Evolutionary conservation across 1,284 basidiomycete species (phyloP), one percentile per base, ranked within the genome.

Genomic region (Cutaneotrichosporon sp.): DNA sequence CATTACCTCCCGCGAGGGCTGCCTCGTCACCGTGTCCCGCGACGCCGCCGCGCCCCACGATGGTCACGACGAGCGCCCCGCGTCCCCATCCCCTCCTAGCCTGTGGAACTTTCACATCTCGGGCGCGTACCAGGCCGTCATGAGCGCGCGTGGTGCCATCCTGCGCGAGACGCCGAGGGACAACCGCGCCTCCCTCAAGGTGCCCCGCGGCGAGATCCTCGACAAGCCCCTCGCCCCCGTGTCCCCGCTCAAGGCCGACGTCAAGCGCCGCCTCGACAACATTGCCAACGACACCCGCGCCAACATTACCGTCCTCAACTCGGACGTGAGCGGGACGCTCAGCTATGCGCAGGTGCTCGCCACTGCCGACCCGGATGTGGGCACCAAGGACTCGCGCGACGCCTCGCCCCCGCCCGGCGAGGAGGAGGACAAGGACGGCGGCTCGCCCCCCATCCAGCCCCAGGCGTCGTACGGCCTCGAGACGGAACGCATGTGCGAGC

Each of bases 51-150:
- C 33, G 2, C 45, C 36, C 34, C 38, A 51, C 22, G 18, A 46
- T 61, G n/a, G 54, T 54, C n/a, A 27, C 56, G 54, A 27, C 46
- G 49, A 45, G 22, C 20, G 56, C 34, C 24, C 55, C 36, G 9
- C 51, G 6, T 25, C 56, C n/a, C 11, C 57, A 5, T 38, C 58
- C 8, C 29, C 25, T 16, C 57, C 49, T 9, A 65, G 67, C 5
- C 65, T 71, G 46, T 92, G 89, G 87, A 94, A 93, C 79, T 95
- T 97, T 74, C 88, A 93, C 77, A 85, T 97, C 67, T 91, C 90
- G 63, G 95, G 95, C 52, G 85, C 88, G 27, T 94, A 94, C 80
- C 90, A 91, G 74, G 91, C 95, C 77, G 95, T 97, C 68, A 91
- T 97, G 87, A 84, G 87, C 59, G 89, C 94, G 53, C 85, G 93